These are phyloP conservation scores for Eragrostis tef DNA, from an alignment of 202 grass and related monocot species.

Conservation along the genomic window DNA sequence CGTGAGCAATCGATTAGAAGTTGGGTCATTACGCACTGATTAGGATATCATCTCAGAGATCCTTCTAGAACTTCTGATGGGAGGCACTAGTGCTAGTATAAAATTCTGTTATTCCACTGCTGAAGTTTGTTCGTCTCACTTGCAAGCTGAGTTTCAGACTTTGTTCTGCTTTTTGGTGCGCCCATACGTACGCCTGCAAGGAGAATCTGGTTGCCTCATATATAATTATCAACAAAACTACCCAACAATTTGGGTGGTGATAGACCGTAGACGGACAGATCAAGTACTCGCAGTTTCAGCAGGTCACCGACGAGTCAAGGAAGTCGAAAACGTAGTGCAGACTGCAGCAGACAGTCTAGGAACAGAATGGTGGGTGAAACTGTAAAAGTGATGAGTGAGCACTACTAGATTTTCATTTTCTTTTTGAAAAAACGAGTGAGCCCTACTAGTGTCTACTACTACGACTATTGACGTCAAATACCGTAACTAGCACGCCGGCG, in stretches of 20 bases:
- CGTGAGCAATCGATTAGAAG: not conserved
- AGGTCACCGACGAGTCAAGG: slow-evolving; percentile 2
- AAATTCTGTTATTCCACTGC: not conserved
- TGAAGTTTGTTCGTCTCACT: slow-evolving; percentile 23
- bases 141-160: slow-evolving; percentile 33
- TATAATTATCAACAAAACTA: not conserved
- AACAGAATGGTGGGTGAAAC: not conserved
- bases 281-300: not conserved
- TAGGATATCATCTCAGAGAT: not conserved
- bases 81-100: not conserved
- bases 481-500: slow-evolving; percentile 43
- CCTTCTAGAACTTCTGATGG: slow-evolving; percentile 41
- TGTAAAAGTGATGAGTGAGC: slow-evolving; percentile 28
- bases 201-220: not conserved
- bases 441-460: not conserved
- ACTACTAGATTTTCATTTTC: no score
- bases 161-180: not conserved
- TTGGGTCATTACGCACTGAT: not conserved
- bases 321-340: slow-evolving; percentile 3
- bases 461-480: slow-evolving; percentile 23
- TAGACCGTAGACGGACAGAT: not conserved
- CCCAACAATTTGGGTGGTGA: no score
- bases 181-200: not conserved
- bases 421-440: no score
- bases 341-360: slow-evolving; percentile 8